These are phyloP conservation scores for Pilasporangium apinafurcum DNA, from an alignment of 352 stramenopile species.

Conservation along the genomic window DNA sequence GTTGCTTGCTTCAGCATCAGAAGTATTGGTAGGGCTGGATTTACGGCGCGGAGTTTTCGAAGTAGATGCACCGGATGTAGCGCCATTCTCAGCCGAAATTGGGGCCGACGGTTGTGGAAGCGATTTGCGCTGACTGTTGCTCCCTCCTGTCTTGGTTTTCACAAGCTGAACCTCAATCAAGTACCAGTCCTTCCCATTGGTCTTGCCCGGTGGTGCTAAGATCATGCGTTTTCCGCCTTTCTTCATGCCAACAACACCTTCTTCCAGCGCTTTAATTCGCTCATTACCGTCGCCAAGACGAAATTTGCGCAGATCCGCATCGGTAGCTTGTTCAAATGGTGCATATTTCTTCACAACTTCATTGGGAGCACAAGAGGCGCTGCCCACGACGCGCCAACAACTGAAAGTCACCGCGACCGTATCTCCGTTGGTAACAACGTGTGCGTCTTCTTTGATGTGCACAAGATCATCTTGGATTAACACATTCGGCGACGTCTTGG, in stretches of 20 bases:
- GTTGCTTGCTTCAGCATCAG: slow-evolving; percentile 1
- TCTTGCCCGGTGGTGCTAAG: slow-evolving; percentile 75
- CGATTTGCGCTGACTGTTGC: slow-evolving; percentile 19
- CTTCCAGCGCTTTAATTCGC: slow-evolving; percentile 85
- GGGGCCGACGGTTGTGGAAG: slow-evolving; percentile 12
- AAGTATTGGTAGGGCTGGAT: slow-evolving; percentile 18
- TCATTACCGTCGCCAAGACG: slow-evolving; percentile 69
- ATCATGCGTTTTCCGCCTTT: slow-evolving; percentile 86
- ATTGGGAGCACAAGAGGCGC: slow-evolving; percentile 36
- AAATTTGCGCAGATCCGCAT: slow-evolving; percentile 58
- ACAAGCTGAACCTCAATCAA: slow-evolving; percentile 69
- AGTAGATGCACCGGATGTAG: slow-evolving; percentile 4
- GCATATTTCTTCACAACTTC: slow-evolving; percentile 76
- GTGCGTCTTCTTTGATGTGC: slow-evolving; percentile 25
- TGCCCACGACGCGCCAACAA: slow-evolving; percentile 74
- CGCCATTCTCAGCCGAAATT: not conserved
- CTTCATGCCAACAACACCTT: slow-evolving; percentile 85
- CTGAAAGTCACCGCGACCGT: slow-evolving; percentile 61
- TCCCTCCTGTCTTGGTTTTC: slow-evolving; percentile 56
- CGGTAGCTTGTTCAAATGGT: slow-evolving; percentile 59
- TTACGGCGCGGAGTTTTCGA: slow-evolving; percentile 23
- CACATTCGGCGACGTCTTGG: slow-evolving; percentile 31
- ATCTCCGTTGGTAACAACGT: slow-evolving; percentile 40
- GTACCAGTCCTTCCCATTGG: slow-evolving; percentile 80
- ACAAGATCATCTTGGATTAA: slow-evolving; percentile 49